A percentile compares a stretch with the other conserved stretches of the same genome.
These are phyloP conservation scores for Blastocystis hominis DNA, from an alignment of 352 stramenopile genomes.

Conservation along the genomic window DNA sequence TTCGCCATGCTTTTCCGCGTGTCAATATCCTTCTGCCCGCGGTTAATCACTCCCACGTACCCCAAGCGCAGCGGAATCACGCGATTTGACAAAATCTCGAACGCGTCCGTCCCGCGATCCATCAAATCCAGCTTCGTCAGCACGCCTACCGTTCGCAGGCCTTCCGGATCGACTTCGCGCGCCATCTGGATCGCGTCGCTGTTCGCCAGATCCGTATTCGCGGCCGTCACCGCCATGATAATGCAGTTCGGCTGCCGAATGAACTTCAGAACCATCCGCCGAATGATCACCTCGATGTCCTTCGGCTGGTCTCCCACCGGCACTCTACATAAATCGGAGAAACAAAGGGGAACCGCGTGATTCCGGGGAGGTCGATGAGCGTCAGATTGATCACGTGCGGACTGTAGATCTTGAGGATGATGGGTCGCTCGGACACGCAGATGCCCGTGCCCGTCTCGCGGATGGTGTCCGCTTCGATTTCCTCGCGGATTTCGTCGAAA, in stretches of 20 bases:
- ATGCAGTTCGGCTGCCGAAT: constrained; percentile 97
- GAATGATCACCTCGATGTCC: constrained; percentile 98
- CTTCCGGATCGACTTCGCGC: constrained; percentile 75
- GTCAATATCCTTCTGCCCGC: constrained; percentile 95
- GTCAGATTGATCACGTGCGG: constrained; percentile 94
- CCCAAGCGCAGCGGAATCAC: constrained; percentile 90
- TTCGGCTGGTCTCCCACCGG: constrained; percentile 91
- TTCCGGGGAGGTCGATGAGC: constrained; percentile 94
- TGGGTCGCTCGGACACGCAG: constrained; percentile 88
- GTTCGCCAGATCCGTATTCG: constrained; percentile 97
- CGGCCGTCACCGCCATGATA: constrained; percentile 91
- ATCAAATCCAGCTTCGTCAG: constrained; percentile 99
- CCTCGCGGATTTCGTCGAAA: constrained; percentile 87
- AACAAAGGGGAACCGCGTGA: constrained; percentile 77
- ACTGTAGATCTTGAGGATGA: constrained; percentile 96
- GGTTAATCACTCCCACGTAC: constrained; percentile 96
- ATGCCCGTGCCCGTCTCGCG: constrained; percentile 70
- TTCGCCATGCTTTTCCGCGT: constrained; percentile 83
- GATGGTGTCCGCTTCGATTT: constrained; percentile 95
- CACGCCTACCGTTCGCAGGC: constrained; percentile 92
- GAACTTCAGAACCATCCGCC: constrained; percentile 92
- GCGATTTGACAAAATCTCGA: constrained; percentile 68
- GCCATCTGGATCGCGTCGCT: constrained; percentile 95
- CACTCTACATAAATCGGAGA: no score
- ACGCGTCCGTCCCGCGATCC: constrained; percentile 94